Base-by-base conservation (phyloP, 768 basidiomycete species). In the Polyporus arcularius region DNA sequence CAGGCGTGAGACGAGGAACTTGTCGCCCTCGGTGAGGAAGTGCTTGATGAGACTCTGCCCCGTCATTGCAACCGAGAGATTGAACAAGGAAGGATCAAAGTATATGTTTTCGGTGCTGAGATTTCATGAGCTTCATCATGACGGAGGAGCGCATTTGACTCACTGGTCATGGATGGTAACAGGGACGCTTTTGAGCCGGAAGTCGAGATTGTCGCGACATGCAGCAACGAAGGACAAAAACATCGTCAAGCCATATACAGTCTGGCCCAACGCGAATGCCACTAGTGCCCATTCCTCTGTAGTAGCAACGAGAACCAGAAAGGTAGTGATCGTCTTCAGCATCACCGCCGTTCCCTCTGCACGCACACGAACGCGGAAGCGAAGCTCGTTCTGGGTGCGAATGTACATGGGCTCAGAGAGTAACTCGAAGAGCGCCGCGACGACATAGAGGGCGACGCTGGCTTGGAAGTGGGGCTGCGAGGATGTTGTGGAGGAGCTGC, bases 21-120 rank as follows among this genome's bases (percentile, higher is more conserved):
- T 94, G 73, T 99, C 97, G 4, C 93, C 94, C 70, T 98, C 97
- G 0, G 96, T 98, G 30, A 99, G 78, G 64, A 98, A 83, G 72
- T 98, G 97, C 72, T 99, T 99, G 63, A 98, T 80, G 3, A 97
- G 64, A 0, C 91, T 94, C 71, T 98, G 97, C 1, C 80, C 80
- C 21, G 94, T 94, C 85, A 98, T 91, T 0, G 89, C 92, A 53
- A 85, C 73, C 0, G 94, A 90, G 6, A 98, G 79, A 21, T 77
- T 74, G 12, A 92, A 72, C 15, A 85, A 71, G 31, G 76, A 68
- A 8, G 73, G 63, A 48, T 85, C 78, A 62, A 85, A 83, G 65
- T 78, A 79, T 15, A 67, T 53, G 9, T 61, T 50, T 58, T 57
- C 58, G n/a, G 54, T 68, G 40, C 72, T 74, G 38, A 21, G 1